Evolutionary conservation across 306 rosid genomes (phyloP).

Genomic region (Morella rubra): DNA sequence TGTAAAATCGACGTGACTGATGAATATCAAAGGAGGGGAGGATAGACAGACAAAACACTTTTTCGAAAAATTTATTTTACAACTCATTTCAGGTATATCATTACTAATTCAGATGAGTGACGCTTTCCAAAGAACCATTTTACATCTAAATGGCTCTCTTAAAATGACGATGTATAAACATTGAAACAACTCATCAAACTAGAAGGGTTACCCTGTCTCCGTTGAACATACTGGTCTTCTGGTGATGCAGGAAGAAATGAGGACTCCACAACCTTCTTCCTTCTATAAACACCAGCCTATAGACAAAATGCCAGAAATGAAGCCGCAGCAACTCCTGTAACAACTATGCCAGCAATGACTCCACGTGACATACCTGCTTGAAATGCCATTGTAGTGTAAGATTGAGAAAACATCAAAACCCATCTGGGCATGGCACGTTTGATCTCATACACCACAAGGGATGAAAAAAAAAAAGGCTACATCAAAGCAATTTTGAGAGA

Average conservation of each 20-base stretch:
- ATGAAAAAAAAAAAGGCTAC: slow-evolving; percentile 17
- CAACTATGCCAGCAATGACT: slow-evolving; percentile 48
- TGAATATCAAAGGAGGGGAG: background rate
- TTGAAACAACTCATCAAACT: background rate
- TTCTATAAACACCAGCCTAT: slow-evolving; percentile 38
- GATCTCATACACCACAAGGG: background rate
- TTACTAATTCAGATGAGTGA: background rate
- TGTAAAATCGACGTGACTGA: background rate
- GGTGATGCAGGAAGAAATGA: slow-evolving; percentile 35
- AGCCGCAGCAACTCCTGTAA: slow-evolving; percentile 48
- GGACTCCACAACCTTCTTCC: slow-evolving; percentile 41
- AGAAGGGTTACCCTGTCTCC: slow-evolving; percentile 34
- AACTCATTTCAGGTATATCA: background rate
- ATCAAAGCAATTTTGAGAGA: slow-evolving; percentile 21
- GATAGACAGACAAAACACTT: background rate
- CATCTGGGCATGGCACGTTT: slow-evolving; percentile 17
- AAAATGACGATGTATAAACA: background rate
- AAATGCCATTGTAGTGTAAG: slow-evolving; percentile 36
- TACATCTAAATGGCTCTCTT: background rate
- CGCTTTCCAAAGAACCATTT: background rate
- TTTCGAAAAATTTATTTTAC: background rate
- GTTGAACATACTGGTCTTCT: slow-evolving; percentile 31
- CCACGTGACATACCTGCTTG: slow-evolving; percentile 51
- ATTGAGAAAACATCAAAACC: slow-evolving; percentile 22
- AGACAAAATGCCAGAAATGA: slow-evolving; percentile 35